Percentiles rank a stretch among this genome's conserved stretches.
Conservation (phyloP, 306 rosid genomes). For the Ziziphus jujuba region DNA sequence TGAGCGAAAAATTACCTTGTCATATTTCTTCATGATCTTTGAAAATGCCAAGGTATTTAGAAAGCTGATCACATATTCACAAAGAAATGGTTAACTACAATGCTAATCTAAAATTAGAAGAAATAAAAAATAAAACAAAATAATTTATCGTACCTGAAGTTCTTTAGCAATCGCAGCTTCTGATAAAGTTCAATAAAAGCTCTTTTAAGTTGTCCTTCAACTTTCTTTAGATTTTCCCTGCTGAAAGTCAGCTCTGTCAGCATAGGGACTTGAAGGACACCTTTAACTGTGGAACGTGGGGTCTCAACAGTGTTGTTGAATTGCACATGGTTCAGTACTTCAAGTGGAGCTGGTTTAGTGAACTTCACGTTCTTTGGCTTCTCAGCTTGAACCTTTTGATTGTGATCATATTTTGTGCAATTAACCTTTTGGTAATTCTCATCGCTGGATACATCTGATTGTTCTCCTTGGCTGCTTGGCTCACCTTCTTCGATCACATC, state of each 20-base stretch:
- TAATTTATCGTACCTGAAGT: constrained; percentile 37
- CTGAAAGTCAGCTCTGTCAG: constrained; percentile 50
- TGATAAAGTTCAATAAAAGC: constrained; percentile 60
- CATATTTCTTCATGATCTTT: constrained; percentile 85
- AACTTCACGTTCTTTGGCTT: constrained; percentile 9
- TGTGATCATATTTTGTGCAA: constrained; percentile 3
- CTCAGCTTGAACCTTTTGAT: constrained; percentile 18
- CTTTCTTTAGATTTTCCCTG: constrained; percentile 45
- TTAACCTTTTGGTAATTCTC: too few species aligned
- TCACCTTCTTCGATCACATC: constrained; percentile 47
- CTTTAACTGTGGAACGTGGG: constrained; percentile 58
- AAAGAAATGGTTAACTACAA: neutral
- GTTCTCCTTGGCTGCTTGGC: constrained; percentile 26
- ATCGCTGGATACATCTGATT: constrained; percentile 17
- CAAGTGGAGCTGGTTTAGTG: constrained; percentile 49
- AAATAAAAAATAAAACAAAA: neutral
- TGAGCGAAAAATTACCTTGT: constrained; percentile 47
- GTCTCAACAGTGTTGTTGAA: constrained; percentile 54
- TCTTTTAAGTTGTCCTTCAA: constrained; percentile 44
- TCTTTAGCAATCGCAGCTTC: constrained; percentile 67
- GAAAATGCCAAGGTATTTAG: constrained; percentile 69
- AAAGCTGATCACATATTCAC: constrained; percentile 45
- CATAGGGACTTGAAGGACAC: constrained; percentile 38
- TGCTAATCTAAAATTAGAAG: neutral
- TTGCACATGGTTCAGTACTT: constrained; percentile 45